These are phyloP conservation scores for Epichloe brachyelytri DNA, from an alignment of 2,329 filamentous ascomycete genomes.

Conservation along the genomic window DNA sequence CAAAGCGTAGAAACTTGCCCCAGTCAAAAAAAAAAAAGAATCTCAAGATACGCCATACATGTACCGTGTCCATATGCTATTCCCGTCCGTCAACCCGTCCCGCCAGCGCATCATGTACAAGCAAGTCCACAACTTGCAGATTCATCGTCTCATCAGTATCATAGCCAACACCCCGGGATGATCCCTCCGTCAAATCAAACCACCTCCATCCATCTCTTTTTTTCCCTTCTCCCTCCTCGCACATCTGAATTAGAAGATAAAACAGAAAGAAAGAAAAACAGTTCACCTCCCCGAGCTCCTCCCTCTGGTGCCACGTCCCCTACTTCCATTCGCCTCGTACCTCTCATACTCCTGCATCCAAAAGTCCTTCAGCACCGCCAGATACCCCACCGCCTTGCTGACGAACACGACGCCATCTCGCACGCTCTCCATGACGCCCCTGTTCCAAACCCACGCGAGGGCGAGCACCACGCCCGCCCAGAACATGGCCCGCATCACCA, in stretches of 20 bases:
- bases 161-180: background rate
- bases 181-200: background rate
- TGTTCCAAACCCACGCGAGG: conserved; percentile 45
- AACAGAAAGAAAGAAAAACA: conserved; percentile 5
- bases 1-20: background rate
- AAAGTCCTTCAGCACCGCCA: conserved; percentile 35
- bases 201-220: no score
- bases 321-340: conserved; percentile 7
- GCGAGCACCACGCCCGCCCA: conserved; percentile 47
- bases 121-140: no score
- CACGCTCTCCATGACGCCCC: conserved; percentile 52
- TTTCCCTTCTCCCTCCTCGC: no score
- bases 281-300: background rate
- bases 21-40: background rate
- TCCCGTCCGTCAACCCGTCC: no score
- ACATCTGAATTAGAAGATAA: background rate
- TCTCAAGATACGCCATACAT: no score
- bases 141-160: no score
- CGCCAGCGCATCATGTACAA: no score
- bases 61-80: no score
- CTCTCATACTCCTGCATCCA: conserved; percentile 45
- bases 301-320: background rate
- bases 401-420: conserved; percentile 39
- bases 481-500: conserved; percentile 49
- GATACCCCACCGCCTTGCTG: conserved; percentile 32